These are phyloP conservation scores for Parmelia sp. DNA, from an alignment of 495 filamentous ascomycete species.

Conservation along the genomic window DNA sequence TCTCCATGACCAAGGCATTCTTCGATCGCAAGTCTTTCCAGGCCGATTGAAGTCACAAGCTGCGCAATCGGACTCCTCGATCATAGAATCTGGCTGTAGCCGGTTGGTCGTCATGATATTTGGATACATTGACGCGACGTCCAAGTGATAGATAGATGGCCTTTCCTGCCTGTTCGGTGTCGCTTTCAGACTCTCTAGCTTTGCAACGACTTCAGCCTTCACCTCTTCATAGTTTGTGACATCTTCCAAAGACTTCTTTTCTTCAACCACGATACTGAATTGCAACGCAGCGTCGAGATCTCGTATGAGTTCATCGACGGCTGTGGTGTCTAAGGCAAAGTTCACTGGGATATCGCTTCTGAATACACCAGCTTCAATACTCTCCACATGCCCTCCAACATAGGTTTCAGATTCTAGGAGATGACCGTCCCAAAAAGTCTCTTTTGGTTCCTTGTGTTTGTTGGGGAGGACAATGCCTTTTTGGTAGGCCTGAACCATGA, in stretches of 20 bases:
- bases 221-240: slow-evolving; percentile 90
- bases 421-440: slow-evolving; percentile 95
- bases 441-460: slow-evolving; percentile 85
- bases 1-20: slow-evolving; percentile 96
- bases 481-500: slow-evolving; percentile 97
- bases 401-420: slow-evolving; percentile 95
- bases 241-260: slow-evolving; percentile 88
- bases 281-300: slow-evolving; percentile 88
- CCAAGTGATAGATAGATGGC: slow-evolving; percentile 94
- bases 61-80: slow-evolving; percentile 89
- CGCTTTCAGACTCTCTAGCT: slow-evolving; percentile 65
- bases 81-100: slow-evolving; percentile 96
- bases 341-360: slow-evolving; percentile 89
- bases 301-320: slow-evolving; percentile 77
- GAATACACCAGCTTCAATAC: slow-evolving; percentile 98
- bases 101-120: slow-evolving; percentile 99
- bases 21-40: slow-evolving; percentile 92
- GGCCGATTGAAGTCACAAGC: slow-evolving; percentile 98
- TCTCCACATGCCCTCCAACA: slow-evolving; percentile 97
- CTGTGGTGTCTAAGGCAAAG: slow-evolving; percentile 78
- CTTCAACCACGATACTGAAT: slow-evolving; percentile 90
- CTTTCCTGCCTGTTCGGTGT: slow-evolving; percentile 76
- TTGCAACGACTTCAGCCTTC: slow-evolving; percentile 71
- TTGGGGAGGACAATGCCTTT: slow-evolving; percentile 90
- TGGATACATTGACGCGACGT: slow-evolving; percentile 99